Percentiles rank a stretch among this genome's conserved stretches.
These are phyloP conservation scores for Lachnellula willkommii DNA, from an alignment of 2,329 filamentous ascomycete genomes.

Conservation along the genomic window DNA sequence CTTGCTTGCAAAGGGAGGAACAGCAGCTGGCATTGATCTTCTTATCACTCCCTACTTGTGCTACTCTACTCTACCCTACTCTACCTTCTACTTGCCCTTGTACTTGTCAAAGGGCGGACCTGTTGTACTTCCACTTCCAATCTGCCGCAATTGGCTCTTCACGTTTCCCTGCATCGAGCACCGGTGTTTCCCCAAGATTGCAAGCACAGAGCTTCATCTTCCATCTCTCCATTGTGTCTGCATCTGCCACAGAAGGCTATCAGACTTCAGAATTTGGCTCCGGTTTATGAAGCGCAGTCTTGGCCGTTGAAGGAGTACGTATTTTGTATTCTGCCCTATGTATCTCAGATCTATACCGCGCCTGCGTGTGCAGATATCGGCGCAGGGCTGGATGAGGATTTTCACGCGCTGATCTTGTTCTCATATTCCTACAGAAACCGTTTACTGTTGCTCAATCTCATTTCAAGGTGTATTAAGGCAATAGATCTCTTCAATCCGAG, in stretches of 20 bases:
- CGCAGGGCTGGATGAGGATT: constrained; percentile 14
- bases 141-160: constrained; percentile 12
- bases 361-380: constrained; percentile 11
- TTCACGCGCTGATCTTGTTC: constrained; percentile 31
- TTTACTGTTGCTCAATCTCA: constrained; percentile 25
- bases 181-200: constrained; percentile 34
- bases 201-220: constrained; percentile 63
- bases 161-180: constrained; percentile 24
- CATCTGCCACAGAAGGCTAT: constrained; percentile 30
- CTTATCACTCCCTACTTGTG: not conserved
- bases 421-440: constrained; percentile 27
- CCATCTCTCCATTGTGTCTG: constrained; percentile 39
- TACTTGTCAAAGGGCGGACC: constrained; percentile 20
- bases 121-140: constrained; percentile 18
- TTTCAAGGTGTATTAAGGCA: constrained; percentile 24
- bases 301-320: constrained; percentile 33
- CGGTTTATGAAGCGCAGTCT: constrained; percentile 25
- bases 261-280: constrained; percentile 31
- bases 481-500: constrained; percentile 18
- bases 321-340: constrained; percentile 34
- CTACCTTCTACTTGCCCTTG: constrained; percentile 9
- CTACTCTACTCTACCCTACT: not conserved
- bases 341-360: constrained; percentile 24
- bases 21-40: constrained; percentile 5
- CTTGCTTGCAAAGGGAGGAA: not conserved